Conservation (phyloP, 306 rosid genomes). For the Acacia acuminata region DNA sequence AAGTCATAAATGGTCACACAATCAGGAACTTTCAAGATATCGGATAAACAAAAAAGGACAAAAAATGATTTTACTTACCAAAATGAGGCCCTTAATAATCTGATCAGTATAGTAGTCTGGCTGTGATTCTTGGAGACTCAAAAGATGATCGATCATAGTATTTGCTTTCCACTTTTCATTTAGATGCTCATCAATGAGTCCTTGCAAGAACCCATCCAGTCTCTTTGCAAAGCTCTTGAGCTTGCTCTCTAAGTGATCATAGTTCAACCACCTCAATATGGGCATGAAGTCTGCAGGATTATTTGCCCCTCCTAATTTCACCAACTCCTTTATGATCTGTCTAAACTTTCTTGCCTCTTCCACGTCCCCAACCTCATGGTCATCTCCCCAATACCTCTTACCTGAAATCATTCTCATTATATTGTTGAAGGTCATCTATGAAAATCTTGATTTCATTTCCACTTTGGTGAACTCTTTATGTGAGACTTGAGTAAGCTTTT, state of each 20-base stretch:
- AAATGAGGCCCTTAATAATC: background rate
- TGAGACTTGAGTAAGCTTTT: constrained; percentile 32
- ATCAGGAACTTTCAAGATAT: too few relatives aligned
- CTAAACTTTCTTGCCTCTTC: constrained; percentile 38
- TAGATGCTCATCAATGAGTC: constrained; percentile 57
- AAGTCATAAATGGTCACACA: background rate
- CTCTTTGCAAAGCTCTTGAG: constrained; percentile 22
- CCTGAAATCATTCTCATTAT: constrained; percentile 34
- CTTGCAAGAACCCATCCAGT: background rate
- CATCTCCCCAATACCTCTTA: constrained; percentile 53
- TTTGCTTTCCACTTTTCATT: background rate
- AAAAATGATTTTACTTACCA: background rate
- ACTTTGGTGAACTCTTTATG: constrained; percentile 27
- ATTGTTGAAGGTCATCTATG: too few relatives aligned
- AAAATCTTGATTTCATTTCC: too few relatives aligned
- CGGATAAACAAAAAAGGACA: background rate
- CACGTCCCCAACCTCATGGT: constrained; percentile 31
- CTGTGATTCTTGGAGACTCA: background rate
- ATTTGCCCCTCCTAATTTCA: constrained; percentile 21
- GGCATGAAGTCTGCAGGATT: constrained; percentile 49
- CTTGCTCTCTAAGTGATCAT: constrained; percentile 29
- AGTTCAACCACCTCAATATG: constrained; percentile 42
- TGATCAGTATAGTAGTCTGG: too few relatives aligned
- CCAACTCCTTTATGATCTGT: constrained; percentile 23
- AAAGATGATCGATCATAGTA: background rate